A percentile compares a stretch with the other conserved stretches of the same genome.
phyloP scores from a whole-genome alignment of 169 alveolate genomes.

The Babesia gibsoni region DNA sequence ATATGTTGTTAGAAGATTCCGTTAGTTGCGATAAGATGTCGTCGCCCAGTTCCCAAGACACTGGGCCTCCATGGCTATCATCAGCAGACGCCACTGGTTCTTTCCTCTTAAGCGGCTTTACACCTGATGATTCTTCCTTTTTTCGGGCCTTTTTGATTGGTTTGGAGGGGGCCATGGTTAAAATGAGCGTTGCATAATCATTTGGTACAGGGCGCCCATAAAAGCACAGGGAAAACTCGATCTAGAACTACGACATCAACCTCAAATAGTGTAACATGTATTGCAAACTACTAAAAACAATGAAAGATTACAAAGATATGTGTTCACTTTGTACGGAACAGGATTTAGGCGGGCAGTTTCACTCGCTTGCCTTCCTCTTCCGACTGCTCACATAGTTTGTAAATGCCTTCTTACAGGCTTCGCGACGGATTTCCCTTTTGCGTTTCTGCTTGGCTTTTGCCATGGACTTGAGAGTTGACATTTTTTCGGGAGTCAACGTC shows the following conservation, averaged over 20 bases:
- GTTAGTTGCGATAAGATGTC: constrained; percentile 25
- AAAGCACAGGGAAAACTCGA: too few species aligned
- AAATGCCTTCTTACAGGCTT: constrained; percentile 52
- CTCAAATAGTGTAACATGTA: too few species aligned
- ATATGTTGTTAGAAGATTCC: neutral
- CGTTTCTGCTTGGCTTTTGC: constrained; percentile 7
- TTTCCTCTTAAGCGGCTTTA: too few species aligned
- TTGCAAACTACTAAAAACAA: too few species aligned
- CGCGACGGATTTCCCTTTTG: constrained; percentile 26
- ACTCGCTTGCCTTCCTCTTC: too few species aligned
- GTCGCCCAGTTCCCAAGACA: constrained; percentile 29
- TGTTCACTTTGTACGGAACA: too few species aligned
- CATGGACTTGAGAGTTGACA: constrained; percentile 4
- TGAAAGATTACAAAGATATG: too few species aligned
- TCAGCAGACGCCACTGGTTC: too few species aligned
- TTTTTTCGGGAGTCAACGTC: constrained; percentile 28
- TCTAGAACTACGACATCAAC: too few species aligned
- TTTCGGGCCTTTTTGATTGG: neutral
- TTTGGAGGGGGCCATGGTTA: neutral
- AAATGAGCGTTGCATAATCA: too few species aligned
- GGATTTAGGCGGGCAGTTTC: too few species aligned
- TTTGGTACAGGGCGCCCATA: too few species aligned
- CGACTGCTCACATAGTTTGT: constrained; percentile 35
- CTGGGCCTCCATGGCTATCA: constrained; percentile 8
- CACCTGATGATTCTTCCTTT: neutral